Evolutionary conservation across 1,284 basidiomycete species (phyloP), one percentile per base, ranked within the genome.

Genomic region (Sanguinoderma infundibulare): DNA sequence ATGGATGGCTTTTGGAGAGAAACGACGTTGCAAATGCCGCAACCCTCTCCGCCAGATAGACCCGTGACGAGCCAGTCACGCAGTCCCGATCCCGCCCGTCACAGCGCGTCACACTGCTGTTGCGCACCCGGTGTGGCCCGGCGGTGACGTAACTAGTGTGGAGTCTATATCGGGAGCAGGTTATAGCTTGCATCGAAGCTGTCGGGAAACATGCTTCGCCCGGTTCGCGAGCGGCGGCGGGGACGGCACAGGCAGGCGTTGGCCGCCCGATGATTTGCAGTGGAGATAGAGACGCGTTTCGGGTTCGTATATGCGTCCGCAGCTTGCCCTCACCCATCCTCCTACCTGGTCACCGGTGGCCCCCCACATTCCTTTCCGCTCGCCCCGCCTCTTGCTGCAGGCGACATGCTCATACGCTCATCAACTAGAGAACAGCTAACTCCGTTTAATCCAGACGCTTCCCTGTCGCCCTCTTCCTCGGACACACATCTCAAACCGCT

Each of bases 1-100:
- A 83, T 84, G 71, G 63, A 83, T 84, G 71, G 63, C 75, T 70
- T 69, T 69, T 61, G 58, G 62, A 56, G 53, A 56, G 62, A 61
- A 59, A 56, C 55, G 56, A 60, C 26, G n/a, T 26, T 22, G 52
- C 36, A 40, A 42, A 24, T 20, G 54, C 32, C 39, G 53, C 38
- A 46, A 55, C 15, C 39, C 28, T 42, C 39, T 30, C 28, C 53
- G 46, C 46, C 28, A 32, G 61, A 55, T 55, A 55, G 59, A 55
- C 34, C 36, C 36, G 65, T 66, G 60, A 66, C 65, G 55, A 32
- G 44, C 52, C 54, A 56, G 63, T 64, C 59, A 63, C 62, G 32
- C 10, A 39, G 5, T 17, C 36, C 24, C 38, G 52, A 35, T 15
- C 8, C 24, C 24, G 17, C 42, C 42, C 42, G 42, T 46, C 42